Base-by-base conservation (phyloP, 2,329 filamentous ascomycete genomes). In the Xylaria sp. region DNA sequence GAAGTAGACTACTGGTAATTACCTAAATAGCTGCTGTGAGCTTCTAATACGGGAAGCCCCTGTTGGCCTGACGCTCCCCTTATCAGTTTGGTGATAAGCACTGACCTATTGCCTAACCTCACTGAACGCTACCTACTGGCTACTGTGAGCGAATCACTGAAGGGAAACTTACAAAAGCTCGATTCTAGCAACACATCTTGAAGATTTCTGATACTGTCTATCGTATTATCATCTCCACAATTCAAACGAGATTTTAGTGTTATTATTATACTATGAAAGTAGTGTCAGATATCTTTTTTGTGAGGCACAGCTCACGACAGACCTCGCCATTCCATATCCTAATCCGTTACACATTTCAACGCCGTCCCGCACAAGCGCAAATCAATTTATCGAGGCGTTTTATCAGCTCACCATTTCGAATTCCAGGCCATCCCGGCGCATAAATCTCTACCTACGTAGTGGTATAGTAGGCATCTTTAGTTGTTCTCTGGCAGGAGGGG, bases 401-500 rank as follows among this genome's bases (percentile, higher is more conserved):
- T 25, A n/a, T 32, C 13, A 21, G 5, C 48, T 64, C 40, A 35
- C 37, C 25, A 16, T 61, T 37, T 54, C 18, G 23, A 44, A 5
- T 47, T n/a, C 27, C 47, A 18, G 29, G 5, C 9, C 35, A 4
- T 65, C 44, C 23, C 5, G 18, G n/a, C 16, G 21, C 29, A 51
- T 16, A 27, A 63, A 42, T 27, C 16, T 50, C 18, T n/a, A 16
- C 35, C 12, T 37, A 21, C 48, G 25, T 16, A 18, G 48, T 37
- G 21, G 18, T 16, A 32, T 16, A 18, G 48, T 37, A 23, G 18
- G 16, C n/a, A 42, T 71, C 21, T 42, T 71, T 77, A 79, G 74
- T 81, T 79, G 53, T 90, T 8, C 32, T 35, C 87, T 21, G 82
- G 81, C 69, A 91, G 83, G 25, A 91, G 85, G 71, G 89, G 89